Base-by-base conservation (phyloP, 129 eudicot species). In the Tagetes erecta region DNA sequence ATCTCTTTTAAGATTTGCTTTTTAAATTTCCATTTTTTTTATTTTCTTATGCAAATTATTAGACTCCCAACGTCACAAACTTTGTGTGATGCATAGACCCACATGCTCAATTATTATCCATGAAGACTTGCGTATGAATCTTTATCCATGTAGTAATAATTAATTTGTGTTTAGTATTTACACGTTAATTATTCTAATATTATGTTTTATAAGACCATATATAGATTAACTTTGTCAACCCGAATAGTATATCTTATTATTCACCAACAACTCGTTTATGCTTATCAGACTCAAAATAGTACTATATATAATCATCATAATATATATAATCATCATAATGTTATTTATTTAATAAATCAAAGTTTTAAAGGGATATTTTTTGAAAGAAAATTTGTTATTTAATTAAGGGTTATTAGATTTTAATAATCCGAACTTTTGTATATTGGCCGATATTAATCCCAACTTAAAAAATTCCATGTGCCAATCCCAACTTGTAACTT, bases 1-100 rank as follows among this genome's bases (percentile, higher is more conserved):
- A 74, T 82, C 74, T 75, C 64, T 75, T 67, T 49, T 59, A 44
- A 81, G 63, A 87, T 87, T 75, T 82, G 80, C 86, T 72, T 85
- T 82, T 79, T 35, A 46, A 49, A 63, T 10, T 57, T 67, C 11
- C 14, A 71, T 69, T 51, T 52, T 49, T 56, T 67, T 55, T 53
- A n/a, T 51, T 13, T 66, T 80, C 60, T 56, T 56, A 10, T n/a
- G 72, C 64, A 62, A 81, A 86, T 80, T 69, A 74, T 83, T 80
- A 70, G 80, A 64, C 64, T 74, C 81, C 75, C 70, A 30, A 72
- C 46, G 77, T 69, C 77, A 75, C 78, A 67, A 67, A 72, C 72
- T 83, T 78, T 70, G 49, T 52, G 51, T 36, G 39, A 66, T 63
- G 27, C 27, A 50, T 72, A 77, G 78, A 68, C 42, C 69, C 77